Evolutionary conservation across 345 rosid genomes (phyloP).

Genomic region (Dipteronia sinensis): DNA sequence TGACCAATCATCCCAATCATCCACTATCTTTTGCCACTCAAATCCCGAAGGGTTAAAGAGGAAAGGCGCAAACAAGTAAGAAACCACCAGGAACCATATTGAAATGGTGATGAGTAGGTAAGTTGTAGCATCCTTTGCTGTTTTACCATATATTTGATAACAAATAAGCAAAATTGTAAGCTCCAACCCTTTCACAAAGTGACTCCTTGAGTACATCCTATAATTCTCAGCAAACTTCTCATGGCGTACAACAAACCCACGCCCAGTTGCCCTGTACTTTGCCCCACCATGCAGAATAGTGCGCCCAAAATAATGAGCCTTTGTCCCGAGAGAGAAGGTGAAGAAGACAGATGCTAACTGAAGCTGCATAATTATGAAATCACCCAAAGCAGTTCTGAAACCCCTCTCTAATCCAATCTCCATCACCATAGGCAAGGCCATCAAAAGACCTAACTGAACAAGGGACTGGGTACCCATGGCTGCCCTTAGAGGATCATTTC

Average conservation of each 20-base stretch:
- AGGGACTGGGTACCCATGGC: constrained; percentile 95
- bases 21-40: constrained; percentile 98
- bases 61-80: constrained; percentile 90
- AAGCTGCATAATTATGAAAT: constrained; percentile 91
- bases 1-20: constrained; percentile 97
- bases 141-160: constrained; percentile 64
- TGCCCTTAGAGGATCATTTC: constrained; percentile 71
- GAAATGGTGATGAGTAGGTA: constrained; percentile 63
- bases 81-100: constrained; percentile 87
- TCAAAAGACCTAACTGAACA: constrained; percentile 86
- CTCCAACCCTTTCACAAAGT: constrained; percentile 89
- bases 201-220: constrained; percentile 97
- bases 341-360: constrained; percentile 93
- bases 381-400: constrained; percentile 81
- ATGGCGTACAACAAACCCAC: constrained; percentile 97
- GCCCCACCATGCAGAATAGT: constrained; percentile 97
- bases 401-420: constrained; percentile 98
- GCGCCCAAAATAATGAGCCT: constrained; percentile 88
- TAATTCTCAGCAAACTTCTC: constrained; percentile 98
- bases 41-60: constrained; percentile 94
- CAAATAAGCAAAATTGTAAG: constrained; percentile 72
- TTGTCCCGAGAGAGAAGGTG: constrained; percentile 96
- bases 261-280: constrained; percentile 97
- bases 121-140: constrained; percentile 32
- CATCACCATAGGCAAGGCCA: constrained; percentile 94